Conservation (phyloP, 2,329 filamentous ascomycete genomes). For the Fusarium hainanense region DNA sequence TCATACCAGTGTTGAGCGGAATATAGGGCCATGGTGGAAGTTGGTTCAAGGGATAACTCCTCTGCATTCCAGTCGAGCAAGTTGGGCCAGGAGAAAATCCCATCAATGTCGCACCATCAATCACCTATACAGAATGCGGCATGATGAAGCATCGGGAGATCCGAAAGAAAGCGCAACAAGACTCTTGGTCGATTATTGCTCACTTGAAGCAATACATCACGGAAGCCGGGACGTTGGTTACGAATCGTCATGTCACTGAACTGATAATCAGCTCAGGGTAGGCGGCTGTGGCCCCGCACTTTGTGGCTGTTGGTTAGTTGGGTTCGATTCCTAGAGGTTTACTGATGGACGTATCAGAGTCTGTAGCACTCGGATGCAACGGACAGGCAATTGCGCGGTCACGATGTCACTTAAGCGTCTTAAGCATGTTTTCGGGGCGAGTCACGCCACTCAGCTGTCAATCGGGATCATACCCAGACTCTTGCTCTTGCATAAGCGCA, state of each 20-base stretch:
- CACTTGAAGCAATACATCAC: background rate
- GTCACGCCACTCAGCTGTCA: conserved; percentile 34
- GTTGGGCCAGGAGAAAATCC: conserved; percentile 6
- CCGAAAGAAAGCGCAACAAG: conserved; percentile 3
- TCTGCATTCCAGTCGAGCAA: conserved; percentile 41
- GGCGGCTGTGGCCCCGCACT: conserved; percentile 21
- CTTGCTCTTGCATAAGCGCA: conserved; percentile 18
- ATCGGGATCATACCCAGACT: conserved; percentile 15
- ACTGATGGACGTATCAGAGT: conserved; percentile 17
- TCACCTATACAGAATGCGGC: conserved; percentile 18
- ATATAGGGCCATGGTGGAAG: background rate
- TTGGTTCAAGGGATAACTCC: conserved; percentile 16
- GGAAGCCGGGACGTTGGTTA: conserved; percentile 11
- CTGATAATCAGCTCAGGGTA: conserved; percentile 33
- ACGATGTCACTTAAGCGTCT: conserved; percentile 14
- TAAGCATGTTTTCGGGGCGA: conserved; percentile 6
- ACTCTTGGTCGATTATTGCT: conserved; percentile 6
- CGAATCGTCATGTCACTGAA: conserved; percentile 37
- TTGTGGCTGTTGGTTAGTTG: background rate
- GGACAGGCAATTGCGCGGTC: conserved; percentile 34
- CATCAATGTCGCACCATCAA: conserved; percentile 19
- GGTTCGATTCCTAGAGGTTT: background rate
- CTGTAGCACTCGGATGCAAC: conserved; percentile 14
- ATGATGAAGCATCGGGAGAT: conserved; percentile 7
- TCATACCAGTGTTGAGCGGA: conserved; percentile 1